Base-by-base conservation (phyloP, 179 eudicot species). In the Amaranthus tricolor region DNA sequence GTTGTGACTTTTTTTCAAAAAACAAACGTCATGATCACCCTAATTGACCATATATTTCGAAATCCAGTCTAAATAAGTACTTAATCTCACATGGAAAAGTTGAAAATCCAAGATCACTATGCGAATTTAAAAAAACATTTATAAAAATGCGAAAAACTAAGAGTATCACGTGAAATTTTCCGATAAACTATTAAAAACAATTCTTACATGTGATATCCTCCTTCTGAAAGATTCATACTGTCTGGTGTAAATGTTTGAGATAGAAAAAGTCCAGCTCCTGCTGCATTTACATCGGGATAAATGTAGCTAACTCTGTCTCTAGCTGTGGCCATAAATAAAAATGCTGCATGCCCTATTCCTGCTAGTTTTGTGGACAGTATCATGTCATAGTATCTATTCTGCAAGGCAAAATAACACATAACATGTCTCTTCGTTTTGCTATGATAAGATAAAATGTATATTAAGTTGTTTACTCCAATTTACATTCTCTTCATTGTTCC, bases 331-430 rank as follows among this genome's bases (percentile, higher is more conserved):
- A 93, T 89, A 81, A 89, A 93, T 85, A 91, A 77, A 81, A 93
- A 93, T n/a, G 95, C 82, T 7, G 89, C 98, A 72, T 91, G 95
- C 49, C 98, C 98, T 21, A 93, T 64, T 74, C 98, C 98, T 73
- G 98, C 97, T 71, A 93, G 86, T 82, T 87, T 93, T 58, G 98
- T 93, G 17, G 98, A 91, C 72, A 93, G 50, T 70, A 88, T 82
- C 97, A 91, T 86, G 75, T 93, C 98, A 68, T 93, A 93, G 76
- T 91, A 93, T 86, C 91, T 88, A 76, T 44, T 70, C 98, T 93
- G 90, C 82, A 85, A 70, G 68, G 8, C 53, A 61, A 24, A 2
- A 17, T 49, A 20, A 16, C n/a, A 55, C 49, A 31, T 56, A 52
- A 53, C 31, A 21, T n/a, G 21, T 55, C 51, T 64, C 16, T 47